Evolutionary conservation across 768 basidiomycete species (phyloP), one percentile per base, ranked within the genome.

Genomic region (Chalciporus chontae): DNA sequence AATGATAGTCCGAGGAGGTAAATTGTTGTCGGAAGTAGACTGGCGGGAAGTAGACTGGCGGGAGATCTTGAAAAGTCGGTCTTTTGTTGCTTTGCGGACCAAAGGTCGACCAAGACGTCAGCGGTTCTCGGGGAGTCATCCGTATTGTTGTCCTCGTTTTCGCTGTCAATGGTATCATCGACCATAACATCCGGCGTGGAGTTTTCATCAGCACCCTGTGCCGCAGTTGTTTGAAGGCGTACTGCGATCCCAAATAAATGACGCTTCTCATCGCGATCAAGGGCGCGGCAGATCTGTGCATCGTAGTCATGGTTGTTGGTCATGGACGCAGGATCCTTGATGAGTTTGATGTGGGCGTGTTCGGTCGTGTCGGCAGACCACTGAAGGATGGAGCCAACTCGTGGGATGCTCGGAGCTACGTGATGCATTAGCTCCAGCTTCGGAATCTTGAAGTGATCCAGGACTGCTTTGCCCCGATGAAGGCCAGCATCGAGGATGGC

Each of bases 361-460:
- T 21, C 21, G 21, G 21, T 21, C 2, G 21, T 21, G 21, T 21
- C 21, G 21, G 21, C 21, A 58, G 69, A 65, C 65, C 65, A 71
- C 27, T 53, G 43, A 23, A 53, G 58, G 3, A 67, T 42, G 11
- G 55, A 58, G 0, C 74, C 72, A 31, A 61, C 63, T 14, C 37
- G 37, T 7, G 44, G 45, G 18, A 72, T 69, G 49, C 58, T 69
- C 3, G 56, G 46, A 5, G 60, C 54, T 5, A 74, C 62, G 36
- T 63, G 67, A 17, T 71, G 70, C n/a, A 72, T 48, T 18, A 70
- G 59, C 43, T 73, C 70, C 8, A 75, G 62, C 52, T 78, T 78
- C 2, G 71, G 73, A 37, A 77, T 76, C 15, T 67, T 43, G 57
- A 67, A 77, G 45, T 74, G 53, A 7, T 68, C 31, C 18, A 72